These are phyloP conservation scores for Babesia microti DNA, from an alignment of 169 alveolate species.

Conservation along the genomic window DNA sequence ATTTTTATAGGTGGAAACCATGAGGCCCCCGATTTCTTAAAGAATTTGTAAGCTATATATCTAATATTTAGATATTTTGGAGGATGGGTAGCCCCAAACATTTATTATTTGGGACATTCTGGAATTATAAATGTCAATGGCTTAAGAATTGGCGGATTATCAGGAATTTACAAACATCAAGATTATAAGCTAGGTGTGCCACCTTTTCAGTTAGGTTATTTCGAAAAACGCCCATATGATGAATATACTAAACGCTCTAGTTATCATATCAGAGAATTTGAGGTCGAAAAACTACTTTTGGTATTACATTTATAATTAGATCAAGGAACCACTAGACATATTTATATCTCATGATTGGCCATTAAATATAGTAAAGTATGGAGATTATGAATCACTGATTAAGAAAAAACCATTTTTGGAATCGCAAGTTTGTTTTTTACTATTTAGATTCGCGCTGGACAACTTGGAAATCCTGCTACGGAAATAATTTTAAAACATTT, in stretches of 20 bases:
- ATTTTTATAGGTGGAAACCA: constrained; percentile 96
- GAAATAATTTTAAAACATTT: constrained; percentile 41
- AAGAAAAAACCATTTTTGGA: constrained; percentile 62
- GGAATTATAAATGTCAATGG: constrained; percentile 78
- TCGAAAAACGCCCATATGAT: constrained; percentile 76
- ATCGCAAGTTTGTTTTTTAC: constrained; percentile 15
- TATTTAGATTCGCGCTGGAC: constrained; percentile 14
- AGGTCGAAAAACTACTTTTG: constrained; percentile 67
- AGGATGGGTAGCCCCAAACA: constrained; percentile 97
- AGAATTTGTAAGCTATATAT: constrained; percentile 61
- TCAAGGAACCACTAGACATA: constrained; percentile 72
- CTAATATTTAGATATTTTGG: constrained; percentile 79
- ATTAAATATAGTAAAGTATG: constrained; percentile 64
- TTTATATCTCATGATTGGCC: constrained; percentile 97
- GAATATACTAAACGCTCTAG: constrained; percentile 72
- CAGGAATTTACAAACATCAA: constrained; percentile 83
- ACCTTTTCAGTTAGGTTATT: constrained; percentile 57
- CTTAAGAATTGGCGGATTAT: constrained; percentile 85
- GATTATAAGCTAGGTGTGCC: constrained; percentile 60
- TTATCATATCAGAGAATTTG: constrained; percentile 81
- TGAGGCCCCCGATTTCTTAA: constrained; percentile 86
- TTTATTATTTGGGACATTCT: constrained; percentile 87
- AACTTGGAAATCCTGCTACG: constrained; percentile 55
- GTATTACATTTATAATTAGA: constrained; percentile 21
- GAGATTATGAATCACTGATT: constrained; percentile 63